phyloP scores from a whole-genome alignment of 192 early-diverging fungal species.

The Backusella mclennaniae region DNA sequence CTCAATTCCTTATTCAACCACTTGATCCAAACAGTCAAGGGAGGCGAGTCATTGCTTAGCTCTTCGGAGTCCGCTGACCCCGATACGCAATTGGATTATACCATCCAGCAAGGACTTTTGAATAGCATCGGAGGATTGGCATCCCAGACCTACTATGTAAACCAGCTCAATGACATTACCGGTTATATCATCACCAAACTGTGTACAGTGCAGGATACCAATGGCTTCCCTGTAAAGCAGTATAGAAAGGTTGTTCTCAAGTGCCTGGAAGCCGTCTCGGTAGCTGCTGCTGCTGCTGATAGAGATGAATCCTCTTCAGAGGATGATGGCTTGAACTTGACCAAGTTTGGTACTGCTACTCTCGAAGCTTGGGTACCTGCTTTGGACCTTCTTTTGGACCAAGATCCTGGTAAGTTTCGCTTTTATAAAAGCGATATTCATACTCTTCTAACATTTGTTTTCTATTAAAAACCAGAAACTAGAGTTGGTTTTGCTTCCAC shows the following conservation, averaged over 20 bases:
- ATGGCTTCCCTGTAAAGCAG: conserved; percentile 39
- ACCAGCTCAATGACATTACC: conserved; percentile 56
- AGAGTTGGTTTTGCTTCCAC: conserved; percentile 42
- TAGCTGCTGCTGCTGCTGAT: conserved; percentile 31
- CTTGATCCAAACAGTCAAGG: conserved; percentile 35
- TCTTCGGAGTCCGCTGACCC: background rate
- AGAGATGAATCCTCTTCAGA: conserved; percentile 15
- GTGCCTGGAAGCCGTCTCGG: conserved; percentile 41
- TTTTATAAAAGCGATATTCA: conserved; percentile 10
- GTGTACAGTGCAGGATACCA: background rate
- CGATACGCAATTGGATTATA: conserved; percentile 6
- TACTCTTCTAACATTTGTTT: background rate
- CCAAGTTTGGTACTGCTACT: background rate
- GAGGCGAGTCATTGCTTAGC: background rate
- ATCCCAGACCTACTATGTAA: conserved; percentile 55
- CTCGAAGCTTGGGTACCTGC: conserved; percentile 21
- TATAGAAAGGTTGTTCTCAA: conserved; percentile 42
- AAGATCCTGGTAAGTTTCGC: background rate
- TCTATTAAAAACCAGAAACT: conserved; percentile 10
- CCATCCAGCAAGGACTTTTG: conserved; percentile 19
- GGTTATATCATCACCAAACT: conserved; percentile 48
- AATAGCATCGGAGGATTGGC: conserved; percentile 42
- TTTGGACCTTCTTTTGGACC: conserved; percentile 13
- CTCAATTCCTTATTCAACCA: conserved; percentile 43
- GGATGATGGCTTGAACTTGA: background rate